Base-by-base conservation (phyloP, 148 eudicot genomes). In the Rhododendron simsii region DNA sequence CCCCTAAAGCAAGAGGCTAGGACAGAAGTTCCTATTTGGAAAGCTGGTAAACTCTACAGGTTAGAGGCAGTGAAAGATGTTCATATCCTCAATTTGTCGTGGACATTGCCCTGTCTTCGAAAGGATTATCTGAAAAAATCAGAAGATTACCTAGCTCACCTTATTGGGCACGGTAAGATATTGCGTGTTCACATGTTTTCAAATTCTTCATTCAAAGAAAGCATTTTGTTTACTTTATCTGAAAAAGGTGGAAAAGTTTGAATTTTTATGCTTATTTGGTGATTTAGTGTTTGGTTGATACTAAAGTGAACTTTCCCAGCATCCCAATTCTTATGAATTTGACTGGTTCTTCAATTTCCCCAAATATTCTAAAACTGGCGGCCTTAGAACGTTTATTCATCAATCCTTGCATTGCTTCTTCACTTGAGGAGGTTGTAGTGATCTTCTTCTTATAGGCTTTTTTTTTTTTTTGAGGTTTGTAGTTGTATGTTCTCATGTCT, bases 51-150 rank as follows among this genome's bases (percentile, higher is more conserved):
- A 92, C 86, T 95, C 80, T 95, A 95, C 91, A 88, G 93, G 91
- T 86, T 96, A 89, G 96, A 96, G 89, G 99, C 99, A 82, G 96
- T 95, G 78, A 95, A 93, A 91, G 98, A 96, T 91, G 94, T 96
- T 86, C 92, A 96, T 91, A 87, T 94, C 71, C 98, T 96, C 86
- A 95, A 96, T 81, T 71, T 96, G 87, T 88, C 93, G 59, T 96
- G 99, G 99, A 96, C 96, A 88, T 91, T 96, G 88, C 99, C 99
- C 78, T 94, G 93, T 82, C 95, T 96, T 63, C 90, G 92, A 45
- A 92, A 93, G 85, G 98, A 92, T 65, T 96, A 96, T 89, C 65
- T 90, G 92, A 96, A 94, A 91, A 95, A 92, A 86, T 90, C 95
- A 77, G 99, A 96, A 91, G 99, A 95, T 89, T 96, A 96, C 91